phyloP scores from a whole-genome alignment of 2,329 filamentous ascomycete species.

The Fusarium torreyae region DNA sequence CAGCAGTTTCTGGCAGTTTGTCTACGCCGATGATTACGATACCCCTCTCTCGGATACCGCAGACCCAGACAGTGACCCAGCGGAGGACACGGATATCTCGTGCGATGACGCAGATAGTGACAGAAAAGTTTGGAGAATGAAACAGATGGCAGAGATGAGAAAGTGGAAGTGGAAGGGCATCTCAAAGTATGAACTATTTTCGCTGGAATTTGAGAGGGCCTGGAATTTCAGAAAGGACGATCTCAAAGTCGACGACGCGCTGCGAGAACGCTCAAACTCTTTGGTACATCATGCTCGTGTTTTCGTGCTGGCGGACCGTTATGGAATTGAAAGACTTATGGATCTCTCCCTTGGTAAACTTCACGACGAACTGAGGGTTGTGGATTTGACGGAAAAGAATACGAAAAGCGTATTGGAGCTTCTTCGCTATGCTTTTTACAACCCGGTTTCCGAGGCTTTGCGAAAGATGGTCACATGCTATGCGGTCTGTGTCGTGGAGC shows the following conservation, averaged over 20 bases:
- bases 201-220: not conserved
- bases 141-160: not conserved
- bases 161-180: not conserved
- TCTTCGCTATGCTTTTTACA: not conserved
- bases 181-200: too few relatives aligned
- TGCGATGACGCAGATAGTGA: not conserved
- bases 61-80: too few relatives aligned
- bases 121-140: too few relatives aligned
- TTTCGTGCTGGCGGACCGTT: not conserved
- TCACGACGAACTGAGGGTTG: not conserved
- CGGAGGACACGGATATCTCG: too few relatives aligned
- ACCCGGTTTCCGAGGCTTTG: not conserved
- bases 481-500: not conserved
- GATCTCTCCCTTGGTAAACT: not conserved
- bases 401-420: not conserved
- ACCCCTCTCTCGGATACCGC: not conserved
- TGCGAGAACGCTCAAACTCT: not conserved
- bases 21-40: constrained; percentile 4
- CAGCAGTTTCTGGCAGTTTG: constrained; percentile 16
- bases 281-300: constrained; percentile 6
- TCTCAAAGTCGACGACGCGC: not conserved
- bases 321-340: not conserved
- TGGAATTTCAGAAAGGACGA: not conserved
- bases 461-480: not conserved
- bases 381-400: not conserved